A percentile compares a stretch with the other conserved stretches of the same genome.
Evolutionary conservation across 345 rosid genomes (phyloP).

Genomic region (Barbarea vulgaris): DNA sequence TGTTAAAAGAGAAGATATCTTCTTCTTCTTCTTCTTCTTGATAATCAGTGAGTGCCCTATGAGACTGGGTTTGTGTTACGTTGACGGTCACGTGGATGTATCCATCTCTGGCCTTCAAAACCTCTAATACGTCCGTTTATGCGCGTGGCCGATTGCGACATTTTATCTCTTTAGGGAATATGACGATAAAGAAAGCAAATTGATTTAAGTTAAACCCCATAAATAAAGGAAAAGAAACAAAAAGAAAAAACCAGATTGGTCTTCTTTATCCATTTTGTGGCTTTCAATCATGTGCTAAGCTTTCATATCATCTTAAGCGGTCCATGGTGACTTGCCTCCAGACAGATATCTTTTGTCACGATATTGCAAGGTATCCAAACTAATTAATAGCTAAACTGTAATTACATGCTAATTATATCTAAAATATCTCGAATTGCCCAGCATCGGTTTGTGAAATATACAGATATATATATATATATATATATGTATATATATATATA

Average conservation of each 20-base stretch:
- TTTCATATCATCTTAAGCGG: slow-evolving; percentile 36
- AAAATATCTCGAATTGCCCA: neutral
- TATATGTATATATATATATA: too few relatives aligned
- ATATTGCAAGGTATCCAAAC: slow-evolving; percentile 15
- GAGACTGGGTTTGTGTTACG: slow-evolving; percentile 30
- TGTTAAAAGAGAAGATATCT: neutral
- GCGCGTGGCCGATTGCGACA: slow-evolving; percentile 41
- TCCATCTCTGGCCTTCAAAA: slow-evolving; percentile 25
- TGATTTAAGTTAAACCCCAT: neutral
- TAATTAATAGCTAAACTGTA: slow-evolving; percentile 8
- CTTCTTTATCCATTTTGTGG: slow-evolving; percentile 37
- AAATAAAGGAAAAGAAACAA: neutral
- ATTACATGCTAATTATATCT: neutral
- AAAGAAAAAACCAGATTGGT: neutral
- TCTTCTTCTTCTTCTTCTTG: neutral
- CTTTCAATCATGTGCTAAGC: slow-evolving; percentile 35
- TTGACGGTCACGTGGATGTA: slow-evolving; percentile 45
- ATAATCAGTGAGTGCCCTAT: slow-evolving; percentile 37
- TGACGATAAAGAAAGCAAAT: slow-evolving; percentile 36
- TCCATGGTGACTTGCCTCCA: slow-evolving; percentile 30
- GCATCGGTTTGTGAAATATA: neutral
- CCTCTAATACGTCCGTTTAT: slow-evolving; percentile 31
- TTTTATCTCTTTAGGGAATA: slow-evolving; percentile 28
- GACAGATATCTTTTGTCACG: slow-evolving; percentile 7
- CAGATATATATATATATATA: too few relatives aligned